Evolutionary conservation across 805 yeast genomes (phyloP), one percentile per base, ranked within the genome.

Genomic region (Blastobotrys attinorum): DNA sequence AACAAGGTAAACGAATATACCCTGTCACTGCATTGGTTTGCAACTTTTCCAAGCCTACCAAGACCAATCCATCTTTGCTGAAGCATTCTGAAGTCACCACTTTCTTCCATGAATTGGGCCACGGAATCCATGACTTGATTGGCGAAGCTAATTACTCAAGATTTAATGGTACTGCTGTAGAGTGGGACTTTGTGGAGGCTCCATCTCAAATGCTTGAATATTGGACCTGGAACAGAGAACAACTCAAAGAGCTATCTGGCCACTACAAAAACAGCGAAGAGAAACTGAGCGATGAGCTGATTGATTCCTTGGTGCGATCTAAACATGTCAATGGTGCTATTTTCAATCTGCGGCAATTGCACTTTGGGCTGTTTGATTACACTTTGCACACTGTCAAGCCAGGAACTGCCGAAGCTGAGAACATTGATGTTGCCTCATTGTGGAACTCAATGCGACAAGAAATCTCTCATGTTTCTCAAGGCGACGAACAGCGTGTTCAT

Each of bases 151-250:
- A 66, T 46, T 78, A 74, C 51, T 71, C 82, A 2, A 71, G 81
- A 49, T 85, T 84, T 64, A 82, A 77, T 57, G 95, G 95, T 18
- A 80, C 89, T 23, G 69, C 75, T 32, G 90, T 83, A 37, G 77
- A 83, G 31, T 72, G 92, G 73, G 95, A 86, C 64, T 86, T 86
- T 64, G 95, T 86, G 40, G 95, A 86, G 63, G 85, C 90, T 46
- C 96, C 95, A 22, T 85, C 95, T 1, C 95, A 86, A 66, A 76
- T 86, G 79, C 69, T 86, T 54, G 95, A 86, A 62, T 83, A 77
- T 61, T 86, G 92, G 86, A 81, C 89, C 31, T 86, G 95, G 95
- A 74, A 80, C 43, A 71, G 71, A 43, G 65, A 70, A 32, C 80
- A 78, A 61, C 67, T 86, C 50, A 72, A 68, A 52, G 57, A 59